phyloP scores from a whole-genome alignment of 2,329 filamentous ascomycete species.

The Aspergillus awamori region DNA sequence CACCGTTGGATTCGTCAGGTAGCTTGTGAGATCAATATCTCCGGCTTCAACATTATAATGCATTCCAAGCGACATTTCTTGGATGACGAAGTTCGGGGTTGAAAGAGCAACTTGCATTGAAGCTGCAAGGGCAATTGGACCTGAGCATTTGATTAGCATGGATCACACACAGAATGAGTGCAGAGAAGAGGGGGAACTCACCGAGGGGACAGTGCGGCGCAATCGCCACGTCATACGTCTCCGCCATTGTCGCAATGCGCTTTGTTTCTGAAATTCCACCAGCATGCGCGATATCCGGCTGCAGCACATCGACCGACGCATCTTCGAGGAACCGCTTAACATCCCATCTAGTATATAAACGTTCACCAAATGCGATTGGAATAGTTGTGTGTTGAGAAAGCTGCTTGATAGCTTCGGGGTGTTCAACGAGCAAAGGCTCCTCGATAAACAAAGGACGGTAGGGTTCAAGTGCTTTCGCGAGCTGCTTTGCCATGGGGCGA shows the following conservation, averaged over 20 bases:
- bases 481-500: conserved; percentile 77
- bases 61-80: conserved; percentile 78
- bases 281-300: conserved; percentile 72
- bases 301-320: conserved; percentile 69
- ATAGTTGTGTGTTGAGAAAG: conserved; percentile 59
- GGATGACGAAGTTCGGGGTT: conserved; percentile 69
- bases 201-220: conserved; percentile 73
- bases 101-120: conserved; percentile 67
- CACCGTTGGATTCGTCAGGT: conserved; percentile 65
- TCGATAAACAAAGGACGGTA: conserved; percentile 73
- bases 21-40: conserved; percentile 66
- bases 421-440: conserved; percentile 71
- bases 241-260: conserved; percentile 70
- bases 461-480: conserved; percentile 68
- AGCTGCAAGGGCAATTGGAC: conserved; percentile 72
- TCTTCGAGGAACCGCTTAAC: conserved; percentile 72
- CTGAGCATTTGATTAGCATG: neutral
- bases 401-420: conserved; percentile 66
- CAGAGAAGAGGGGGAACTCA: neutral
- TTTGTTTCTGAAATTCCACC: conserved; percentile 73
- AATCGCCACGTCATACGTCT: conserved; percentile 72
- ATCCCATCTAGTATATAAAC: conserved; percentile 73
- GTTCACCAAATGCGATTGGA: conserved; percentile 73
- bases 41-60: conserved; percentile 71
- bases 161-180: too few relatives aligned